Base-by-base conservation (phyloP, 306 rosid species). In the Lathyrus oleraceus region DNA sequence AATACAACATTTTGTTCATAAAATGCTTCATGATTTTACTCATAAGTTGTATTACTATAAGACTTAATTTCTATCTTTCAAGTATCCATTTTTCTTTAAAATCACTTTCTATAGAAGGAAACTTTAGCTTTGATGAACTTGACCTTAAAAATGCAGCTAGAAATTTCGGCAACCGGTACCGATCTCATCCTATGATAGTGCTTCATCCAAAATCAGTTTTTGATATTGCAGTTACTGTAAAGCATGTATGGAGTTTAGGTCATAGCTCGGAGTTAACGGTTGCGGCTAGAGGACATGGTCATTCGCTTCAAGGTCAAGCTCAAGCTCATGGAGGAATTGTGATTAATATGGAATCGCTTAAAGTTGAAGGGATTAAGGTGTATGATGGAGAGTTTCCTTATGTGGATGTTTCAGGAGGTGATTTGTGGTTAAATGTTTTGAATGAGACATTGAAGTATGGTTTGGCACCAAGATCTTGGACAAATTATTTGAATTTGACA, bases 261-360 rank as follows among this genome's bases (percentile, higher is more conserved):
- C 88, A 90, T 12, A 65, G 63, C 12, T 87, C 99, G 9, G 82
- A 86, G 17, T 91, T 95, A 61, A 89, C 86, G 15, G 85, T 91
- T 63, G 97, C 95, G n/a, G 97, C 97, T 13, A 77, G 97, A 80
- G 99, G 99, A 71, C 99, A 95, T 52, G 99, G 97, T 13, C 97
- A 95, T 91, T 91, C 99, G 17, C 93, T 95, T 66, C 91, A 78
- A 7, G 99, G 99, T 25, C 99, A 95, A 78, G 78, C 99, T 45
- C 99, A 95, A 72, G 86, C 93, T 60, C 93, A 87, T 67, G 73
- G 65, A 44, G 99, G 99, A 82, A 66, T 95, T 59, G 97, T 95
- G 60, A 81, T 95, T 77, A 89, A 78, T 78, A 95, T 95, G 99
- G 87, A 89, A 78, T 86, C 97, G 13, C 87, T 95, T 44, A 57